These are phyloP conservation scores for Xylariaceae sp. DNA, from an alignment of 2,329 filamentous ascomycete genomes.

Conservation along the genomic window DNA sequence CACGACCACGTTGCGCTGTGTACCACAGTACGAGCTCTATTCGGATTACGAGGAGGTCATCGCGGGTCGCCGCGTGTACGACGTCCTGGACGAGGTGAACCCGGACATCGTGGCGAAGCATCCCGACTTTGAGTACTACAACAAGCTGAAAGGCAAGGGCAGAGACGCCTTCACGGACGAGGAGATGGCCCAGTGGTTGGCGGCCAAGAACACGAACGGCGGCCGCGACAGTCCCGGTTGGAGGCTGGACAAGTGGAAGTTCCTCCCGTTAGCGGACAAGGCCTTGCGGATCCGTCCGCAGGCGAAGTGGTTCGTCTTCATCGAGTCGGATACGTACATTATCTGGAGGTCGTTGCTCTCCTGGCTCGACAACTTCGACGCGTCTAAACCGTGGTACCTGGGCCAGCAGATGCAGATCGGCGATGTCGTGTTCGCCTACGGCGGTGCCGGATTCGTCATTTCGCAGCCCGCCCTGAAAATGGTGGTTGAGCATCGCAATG, in stretches of 20 bases:
- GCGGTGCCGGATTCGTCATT: slow-evolving; percentile 50
- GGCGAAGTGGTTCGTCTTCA: slow-evolving; percentile 56
- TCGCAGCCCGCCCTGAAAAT: slow-evolving; percentile 46
- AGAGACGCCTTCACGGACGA: slow-evolving; percentile 39
- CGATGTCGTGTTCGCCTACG: slow-evolving; percentile 48
- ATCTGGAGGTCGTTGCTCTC: slow-evolving; percentile 49
- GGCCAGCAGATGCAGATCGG: slow-evolving; percentile 51
- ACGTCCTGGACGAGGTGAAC: slow-evolving; percentile 45
- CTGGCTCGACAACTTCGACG: slow-evolving; percentile 50
- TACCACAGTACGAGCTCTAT: slow-evolving; percentile 53
- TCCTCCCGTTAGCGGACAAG: slow-evolving; percentile 51
- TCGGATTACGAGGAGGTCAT: slow-evolving; percentile 54
- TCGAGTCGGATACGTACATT: slow-evolving; percentile 56
- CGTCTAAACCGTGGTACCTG: slow-evolving; percentile 46
- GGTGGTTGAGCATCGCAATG: slow-evolving; percentile 40
- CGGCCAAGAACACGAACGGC: slow-evolving; percentile 29
- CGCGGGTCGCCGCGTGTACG: slow-evolving; percentile 45
- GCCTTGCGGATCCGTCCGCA: slow-evolving; percentile 39
- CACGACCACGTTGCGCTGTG: slow-evolving; percentile 50
- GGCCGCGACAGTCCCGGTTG: slow-evolving; percentile 43
- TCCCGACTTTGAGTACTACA: slow-evolving; percentile 50
- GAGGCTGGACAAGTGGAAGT: slow-evolving; percentile 57
- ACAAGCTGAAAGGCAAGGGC: slow-evolving; percentile 41
- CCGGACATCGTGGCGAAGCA: slow-evolving; percentile 36
- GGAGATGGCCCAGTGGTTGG: slow-evolving; percentile 28